A percentile compares a stretch with the other conserved stretches of the same genome.
Evolutionary conservation across 2,329 filamentous ascomycete genomes (phyloP).

Genomic region (Atkinsonella texensis): DNA sequence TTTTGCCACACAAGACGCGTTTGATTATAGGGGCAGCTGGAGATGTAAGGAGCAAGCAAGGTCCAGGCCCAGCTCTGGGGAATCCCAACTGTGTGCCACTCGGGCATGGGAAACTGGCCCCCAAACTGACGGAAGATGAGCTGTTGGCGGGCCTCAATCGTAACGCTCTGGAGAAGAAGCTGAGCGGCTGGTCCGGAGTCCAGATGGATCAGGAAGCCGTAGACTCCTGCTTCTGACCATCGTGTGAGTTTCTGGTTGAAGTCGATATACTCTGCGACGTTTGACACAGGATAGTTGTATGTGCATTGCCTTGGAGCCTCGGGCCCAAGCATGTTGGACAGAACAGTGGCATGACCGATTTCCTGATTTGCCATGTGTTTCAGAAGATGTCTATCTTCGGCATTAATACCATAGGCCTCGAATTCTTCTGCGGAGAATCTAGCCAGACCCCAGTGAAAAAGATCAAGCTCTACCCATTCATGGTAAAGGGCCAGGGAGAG

Average conservation of each 20-base stretch:
- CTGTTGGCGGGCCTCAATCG: conserved; percentile 71
- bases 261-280: conserved; percentile 66
- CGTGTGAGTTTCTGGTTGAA: conserved; percentile 80
- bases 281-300: conserved; percentile 71
- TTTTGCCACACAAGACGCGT: conserved; percentile 77
- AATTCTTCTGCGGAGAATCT: conserved; percentile 61
- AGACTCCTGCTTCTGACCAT: conserved; percentile 68
- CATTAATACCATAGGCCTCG: conserved; percentile 50
- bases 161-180: conserved; percentile 63
- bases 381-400: conserved; percentile 59
- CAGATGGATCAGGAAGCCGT: conserved; percentile 68
- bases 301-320: conserved; percentile 61
- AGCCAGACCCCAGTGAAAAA: conserved; percentile 66
- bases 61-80: conserved; percentile 82
- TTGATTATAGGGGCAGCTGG: conserved; percentile 57
- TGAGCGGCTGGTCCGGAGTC: conserved; percentile 63
- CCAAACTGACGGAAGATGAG: conserved; percentile 75
- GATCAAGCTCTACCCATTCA: conserved; percentile 75
- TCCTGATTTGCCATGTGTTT: conserved; percentile 71
- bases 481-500: conserved; percentile 65
- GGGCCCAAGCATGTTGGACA: conserved; percentile 65
- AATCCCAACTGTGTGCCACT: conserved; percentile 69
- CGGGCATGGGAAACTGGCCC: conserved; percentile 69
- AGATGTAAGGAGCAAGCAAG: conserved; percentile 69
- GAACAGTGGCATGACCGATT: conserved; percentile 61